Base-by-base conservation (phyloP, 805 yeast species). In the Sugiyamaella valdiviana region DNA sequence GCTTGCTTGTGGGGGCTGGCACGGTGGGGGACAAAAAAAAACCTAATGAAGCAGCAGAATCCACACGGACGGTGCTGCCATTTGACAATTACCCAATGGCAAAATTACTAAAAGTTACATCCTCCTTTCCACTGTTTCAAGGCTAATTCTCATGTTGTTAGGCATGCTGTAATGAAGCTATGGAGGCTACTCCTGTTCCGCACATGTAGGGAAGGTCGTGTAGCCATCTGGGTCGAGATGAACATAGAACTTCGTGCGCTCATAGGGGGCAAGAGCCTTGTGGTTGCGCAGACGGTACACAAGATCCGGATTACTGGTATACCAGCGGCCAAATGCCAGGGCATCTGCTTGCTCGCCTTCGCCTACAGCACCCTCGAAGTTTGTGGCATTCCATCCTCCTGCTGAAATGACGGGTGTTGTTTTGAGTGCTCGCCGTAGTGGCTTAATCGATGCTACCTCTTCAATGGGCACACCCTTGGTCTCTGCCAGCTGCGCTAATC, bases 271-370 rank as follows among this genome's bases (percentile, higher is more conserved):
- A 48, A 78, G 61, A 39, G 70, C 69, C 36, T 60, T 45, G 26
- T 71, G 72, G 26, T 72, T 61, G 51, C 67, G 62, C 38, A 79
- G 48, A 51, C 79, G 65, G n/a, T 64, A 56, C 17, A 71, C 73
- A 23, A 80, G 58, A 57, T 80, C 84, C 1, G 83, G 83, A 63
- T 79, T 79, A 24, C 80, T 62, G 42, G 75, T 71, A 60, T 70
- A 78, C 48, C 62, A 66, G 52, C 82, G 70, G 22, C 82, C 82
- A 49, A 68, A 60, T 1, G 71, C 77, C 24, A 72, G 55, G 36
- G 68, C 38, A 6, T 46, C 40, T 35, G 22, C 14, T n/a, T 39
- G 26, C 21, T 68, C 65, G 20, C 66, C 53, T 41, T 46, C 75
- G 77, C 62, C 78, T 77, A 10, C 49, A 10, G 54, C 58, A 6